Percentiles rank a stretch among this genome's conserved stretches.
Conservation (phyloP, 139 green algal genomes). For the Mesotaenium endlicherianum region DNA sequence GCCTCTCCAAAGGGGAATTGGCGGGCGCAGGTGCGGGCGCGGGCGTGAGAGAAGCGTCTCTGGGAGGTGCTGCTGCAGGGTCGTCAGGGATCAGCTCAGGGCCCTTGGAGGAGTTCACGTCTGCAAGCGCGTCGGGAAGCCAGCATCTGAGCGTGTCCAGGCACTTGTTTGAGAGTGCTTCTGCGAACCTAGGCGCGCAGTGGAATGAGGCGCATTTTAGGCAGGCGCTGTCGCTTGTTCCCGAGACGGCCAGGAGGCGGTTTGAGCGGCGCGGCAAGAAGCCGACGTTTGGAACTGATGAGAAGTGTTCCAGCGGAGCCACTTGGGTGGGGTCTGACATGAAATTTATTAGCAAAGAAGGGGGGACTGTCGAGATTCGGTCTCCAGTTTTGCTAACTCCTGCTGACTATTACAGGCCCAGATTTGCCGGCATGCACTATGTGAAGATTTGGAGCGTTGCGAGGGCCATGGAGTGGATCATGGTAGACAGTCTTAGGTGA, state of each 20-base stretch:
- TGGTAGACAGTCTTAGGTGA: background rate
- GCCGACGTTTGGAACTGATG: background rate
- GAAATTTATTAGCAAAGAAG: background rate
- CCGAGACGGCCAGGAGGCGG: background rate
- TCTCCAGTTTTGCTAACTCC: background rate
- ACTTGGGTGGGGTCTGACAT: conserved; percentile 6
- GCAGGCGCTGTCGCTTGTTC: background rate
- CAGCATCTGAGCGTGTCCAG: too few relatives aligned
- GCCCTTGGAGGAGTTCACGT: too few relatives aligned
- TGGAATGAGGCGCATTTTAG: background rate
- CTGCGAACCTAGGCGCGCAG: too few relatives aligned
- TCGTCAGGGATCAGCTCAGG: too few relatives aligned
- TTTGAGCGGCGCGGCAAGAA: background rate
- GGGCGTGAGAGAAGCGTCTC: too few relatives aligned
- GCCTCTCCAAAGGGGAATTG: too few relatives aligned
- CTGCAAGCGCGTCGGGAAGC: background rate
- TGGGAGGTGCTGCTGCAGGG: too few relatives aligned
- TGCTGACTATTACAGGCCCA: background rate
- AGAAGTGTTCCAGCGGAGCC: too few relatives aligned
- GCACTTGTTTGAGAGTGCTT: too few relatives aligned
- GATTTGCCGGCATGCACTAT: conserved; percentile 34
- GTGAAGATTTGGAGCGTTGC: conserved; percentile 1
- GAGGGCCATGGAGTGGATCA: background rate
- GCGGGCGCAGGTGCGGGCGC: background rate
- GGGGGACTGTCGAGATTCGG: background rate